Percentiles rank a stretch among this genome's conserved stretches.
Conservation (phyloP, 2,329 filamentous ascomycete genomes). For the Podosphaera fusca region DNA sequence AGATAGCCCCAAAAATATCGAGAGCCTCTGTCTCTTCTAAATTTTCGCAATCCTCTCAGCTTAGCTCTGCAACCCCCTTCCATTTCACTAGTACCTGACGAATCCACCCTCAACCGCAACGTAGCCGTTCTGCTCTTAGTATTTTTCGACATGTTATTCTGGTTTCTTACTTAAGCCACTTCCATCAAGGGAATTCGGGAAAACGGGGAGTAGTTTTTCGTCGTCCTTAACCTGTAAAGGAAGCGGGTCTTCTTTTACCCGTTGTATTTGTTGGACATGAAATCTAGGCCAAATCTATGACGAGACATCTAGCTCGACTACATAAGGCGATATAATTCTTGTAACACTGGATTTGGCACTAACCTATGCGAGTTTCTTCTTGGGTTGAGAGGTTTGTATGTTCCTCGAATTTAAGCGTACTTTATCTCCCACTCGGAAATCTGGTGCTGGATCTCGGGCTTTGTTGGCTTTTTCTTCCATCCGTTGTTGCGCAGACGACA, state of each 20-base stretch:
- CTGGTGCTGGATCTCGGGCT: not conserved
- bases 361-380: not conserved
- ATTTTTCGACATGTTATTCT: not conserved
- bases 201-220: not conserved
- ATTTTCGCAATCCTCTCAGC: too few relatives aligned
- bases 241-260: not conserved
- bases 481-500: not conserved
- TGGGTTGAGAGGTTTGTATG: not conserved
- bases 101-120: not conserved
- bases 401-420: not conserved
- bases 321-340: not conserved
- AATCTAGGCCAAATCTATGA: not conserved
- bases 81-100: not conserved
- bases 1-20: not conserved
- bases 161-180: not conserved
- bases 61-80: not conserved
- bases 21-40: too few relatives aligned
- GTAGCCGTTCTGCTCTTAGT: not conserved
- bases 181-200: not conserved
- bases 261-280: not conserved
- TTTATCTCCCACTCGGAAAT: not conserved
- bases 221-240: not conserved
- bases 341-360: not conserved
- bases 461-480: not conserved
- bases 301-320: not conserved